Base-by-base conservation (phyloP, 1,139 yeast species). In the Sugiyamaella neomexicana region DNA sequence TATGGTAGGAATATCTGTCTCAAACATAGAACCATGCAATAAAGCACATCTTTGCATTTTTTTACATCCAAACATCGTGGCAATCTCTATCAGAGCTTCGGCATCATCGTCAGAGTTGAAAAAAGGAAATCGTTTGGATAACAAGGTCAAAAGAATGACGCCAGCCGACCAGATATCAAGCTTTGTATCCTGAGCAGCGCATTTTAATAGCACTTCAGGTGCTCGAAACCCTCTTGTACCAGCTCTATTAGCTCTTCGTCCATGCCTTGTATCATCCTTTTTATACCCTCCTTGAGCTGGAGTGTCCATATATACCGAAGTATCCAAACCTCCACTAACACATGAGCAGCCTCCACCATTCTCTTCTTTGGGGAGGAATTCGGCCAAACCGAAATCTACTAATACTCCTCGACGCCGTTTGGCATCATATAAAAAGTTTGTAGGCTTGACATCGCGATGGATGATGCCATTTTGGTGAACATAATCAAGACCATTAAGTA, bases 141-240 rank as follows among this genome's bases (percentile, higher is more conserved):
- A 68, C 53, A 90, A 75, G 46, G 95, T 85, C 56, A 90, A 74
- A 29, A 90, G 80, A 60, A 89, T 86, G 3, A 90, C 89, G 1
- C 97, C 97, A 0, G 91, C 95, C 1, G 96, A 85, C 97, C 97
- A 90, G 13, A 89, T 80, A 69, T 90, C 97, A 41, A 90, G 81
- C 67, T 85, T 85, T 36, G 89, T 81, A 7, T 86, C 78, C 72
- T 91, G 98, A 57, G 87, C 84, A 1, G 89, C 82, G 70, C 98
- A 90, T 68, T 89, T 89, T 71, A 90, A 80, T 56, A 91, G 74
- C 2, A 90, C 97, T 68, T 90, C 98, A 0, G 97, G 97, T 0
- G 98, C 97, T 61, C 98, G 78, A 68, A 90, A 90, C 0, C 98
- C 98, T 63, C 99, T 80, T 0, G 99, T 95, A 1, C 99, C 99